Base-by-base conservation (phyloP, 495 filamentous ascomycete species). In the Lasiosphaeria ovina region DNA sequence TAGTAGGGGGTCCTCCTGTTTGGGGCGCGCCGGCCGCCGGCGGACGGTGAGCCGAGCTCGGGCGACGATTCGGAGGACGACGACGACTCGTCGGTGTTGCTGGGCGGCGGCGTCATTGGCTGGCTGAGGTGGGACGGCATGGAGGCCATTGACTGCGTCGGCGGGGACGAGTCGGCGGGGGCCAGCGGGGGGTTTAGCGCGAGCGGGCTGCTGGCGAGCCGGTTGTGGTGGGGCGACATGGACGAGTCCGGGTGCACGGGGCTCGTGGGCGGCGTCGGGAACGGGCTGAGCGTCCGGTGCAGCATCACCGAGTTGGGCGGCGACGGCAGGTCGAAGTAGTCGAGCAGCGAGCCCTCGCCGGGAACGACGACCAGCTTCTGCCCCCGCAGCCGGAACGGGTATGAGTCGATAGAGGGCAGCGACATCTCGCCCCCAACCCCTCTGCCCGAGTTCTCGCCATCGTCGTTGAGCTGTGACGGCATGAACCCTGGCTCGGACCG, bases 251-350 rank as follows among this genome's bases (percentile, higher is more conserved):
- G 12, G 38, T 54, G 50, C 14, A 32, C 47, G 9, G 62, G 40
- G 44, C 16, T 40, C 55, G 42, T 40, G 55, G 51, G 12, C 11
- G 59, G 55, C 35, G 42, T 61, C 35, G 58, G 35, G 51, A 58
- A 44, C 38, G 45, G 38, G 56, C 35, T 51, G 34, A 62, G 53
- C 32, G 11, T 35, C 57, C 51, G 42, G 54, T 59, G 31, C 3
- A 47, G 51, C 16, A 53, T 53, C 6, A 59, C 59, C 3, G 63
- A 62, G 47, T 55, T 62, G 17, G 63, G 63, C 34, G 60, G 63
- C 2, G 63, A 65, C 16, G 63, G 63, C 32, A 65, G 63, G 60
- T 62, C 64, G 36, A 66, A 66, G 59, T 62, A 56, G 32, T 66
- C 63, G 16, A 66, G 60, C 52, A 47, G 65, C 49, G 49, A 51